phyloP scores from a whole-genome alignment of 495 filamentous ascomycete species.

The Aspergillus haitiensis region DNA sequence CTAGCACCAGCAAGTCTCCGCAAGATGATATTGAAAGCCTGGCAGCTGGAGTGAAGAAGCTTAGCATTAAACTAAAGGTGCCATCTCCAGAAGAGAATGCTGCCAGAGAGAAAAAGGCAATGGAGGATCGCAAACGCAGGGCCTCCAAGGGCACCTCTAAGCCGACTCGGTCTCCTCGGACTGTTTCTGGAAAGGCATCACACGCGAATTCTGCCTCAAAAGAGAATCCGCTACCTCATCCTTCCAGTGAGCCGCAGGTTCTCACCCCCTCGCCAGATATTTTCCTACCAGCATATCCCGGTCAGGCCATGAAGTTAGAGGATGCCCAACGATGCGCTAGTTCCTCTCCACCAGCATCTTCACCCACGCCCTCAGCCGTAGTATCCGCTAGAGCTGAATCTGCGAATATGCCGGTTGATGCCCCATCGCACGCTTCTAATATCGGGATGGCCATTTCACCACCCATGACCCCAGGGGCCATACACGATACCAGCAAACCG shows the following conservation, averaged over 20 bases:
- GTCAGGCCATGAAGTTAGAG: background rate
- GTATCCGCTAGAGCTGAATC: background rate
- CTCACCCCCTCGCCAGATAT: background rate
- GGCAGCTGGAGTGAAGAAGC: constrained; percentile 65
- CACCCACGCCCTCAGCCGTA: constrained; percentile 4
- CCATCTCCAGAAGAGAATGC: constrained; percentile 71
- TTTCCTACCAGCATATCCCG: background rate
- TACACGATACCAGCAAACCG: constrained; percentile 14
- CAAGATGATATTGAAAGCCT: constrained; percentile 60
- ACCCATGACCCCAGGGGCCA: constrained; percentile 27
- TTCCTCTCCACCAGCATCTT: constrained; percentile 1
- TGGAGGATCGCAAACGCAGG: constrained; percentile 32
- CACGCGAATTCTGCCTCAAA: background rate
- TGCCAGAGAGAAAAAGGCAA: constrained; percentile 49
- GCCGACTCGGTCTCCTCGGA: constrained; percentile 29
- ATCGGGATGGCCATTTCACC: constrained; percentile 21
- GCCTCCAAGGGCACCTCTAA: constrained; percentile 24
- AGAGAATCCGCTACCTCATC: background rate
- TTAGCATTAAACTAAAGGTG: constrained; percentile 69
- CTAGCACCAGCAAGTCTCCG: background rate
- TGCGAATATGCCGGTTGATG: background rate
- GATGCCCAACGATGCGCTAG: background rate
- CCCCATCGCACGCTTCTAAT: constrained; percentile 15
- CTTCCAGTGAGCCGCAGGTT: background rate
- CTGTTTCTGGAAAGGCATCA: constrained; percentile 6